Evolutionary conservation across 1,284 basidiomycete species (phyloP).

Genomic region (Coriolopsis trogii): DNA sequence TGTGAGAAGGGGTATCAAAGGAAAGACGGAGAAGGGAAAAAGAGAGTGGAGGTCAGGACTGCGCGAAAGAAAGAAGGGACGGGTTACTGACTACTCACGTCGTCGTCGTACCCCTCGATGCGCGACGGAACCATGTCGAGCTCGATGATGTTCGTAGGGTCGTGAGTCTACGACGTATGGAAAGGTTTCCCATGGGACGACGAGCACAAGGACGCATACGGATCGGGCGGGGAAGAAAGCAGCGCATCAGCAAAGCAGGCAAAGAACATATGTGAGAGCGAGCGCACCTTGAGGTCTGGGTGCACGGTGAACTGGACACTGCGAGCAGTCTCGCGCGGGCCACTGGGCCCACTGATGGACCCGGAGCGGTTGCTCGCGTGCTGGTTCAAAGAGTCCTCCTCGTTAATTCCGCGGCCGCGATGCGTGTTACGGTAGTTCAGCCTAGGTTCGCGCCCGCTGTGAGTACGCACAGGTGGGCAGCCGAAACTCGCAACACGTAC

Average conservation of each 20-base stretch:
- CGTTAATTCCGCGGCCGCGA: slow-evolving; percentile 39
- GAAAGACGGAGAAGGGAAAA: too few species aligned
- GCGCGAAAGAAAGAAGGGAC: neutral
- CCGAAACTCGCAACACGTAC: slow-evolving; percentile 10
- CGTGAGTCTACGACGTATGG: slow-evolving; percentile 1
- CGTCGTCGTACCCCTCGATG: slow-evolving; percentile 2
- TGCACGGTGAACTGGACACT: slow-evolving; percentile 28
- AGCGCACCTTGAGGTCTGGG: slow-evolving; percentile 23
- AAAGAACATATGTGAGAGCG: neutral
- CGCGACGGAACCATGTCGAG: slow-evolving; percentile 18
- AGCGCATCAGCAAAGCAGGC: too few species aligned
- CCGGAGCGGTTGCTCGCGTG: slow-evolving; percentile 21
- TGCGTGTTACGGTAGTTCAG: slow-evolving; percentile 38
- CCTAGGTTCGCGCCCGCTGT: slow-evolving; percentile 17
- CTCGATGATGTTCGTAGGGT: slow-evolving; percentile 19
- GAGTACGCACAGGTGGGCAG: neutral
- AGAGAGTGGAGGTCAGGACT: neutral
- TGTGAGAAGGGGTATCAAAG: neutral
- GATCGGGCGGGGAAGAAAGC: neutral
- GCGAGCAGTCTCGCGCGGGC: slow-evolving; percentile 12
- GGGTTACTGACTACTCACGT: slow-evolving; percentile 3
- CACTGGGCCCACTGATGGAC: slow-evolving; percentile 5
- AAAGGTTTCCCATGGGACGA: too few species aligned
- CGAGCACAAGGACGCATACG: neutral
- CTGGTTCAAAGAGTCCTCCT: slow-evolving; percentile 35